Conservation (phyloP, 2,329 filamentous ascomycete genomes). For the Pseudogymnoascus sp. region DNA sequence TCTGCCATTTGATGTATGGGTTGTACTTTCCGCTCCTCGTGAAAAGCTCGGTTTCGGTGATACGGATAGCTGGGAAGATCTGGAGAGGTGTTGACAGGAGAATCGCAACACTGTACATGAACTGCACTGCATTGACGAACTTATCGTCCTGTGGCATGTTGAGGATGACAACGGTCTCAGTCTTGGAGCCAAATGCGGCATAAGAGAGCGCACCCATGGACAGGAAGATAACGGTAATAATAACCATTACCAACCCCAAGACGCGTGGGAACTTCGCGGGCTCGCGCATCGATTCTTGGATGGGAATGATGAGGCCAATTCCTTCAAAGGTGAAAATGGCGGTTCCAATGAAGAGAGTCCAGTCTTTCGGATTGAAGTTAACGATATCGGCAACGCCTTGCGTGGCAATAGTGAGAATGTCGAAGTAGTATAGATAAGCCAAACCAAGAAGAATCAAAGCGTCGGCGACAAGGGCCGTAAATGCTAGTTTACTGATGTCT, state of each 20-base stretch:
- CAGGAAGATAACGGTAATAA: constrained; percentile 86
- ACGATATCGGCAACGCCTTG: constrained; percentile 73
- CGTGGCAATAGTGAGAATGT: constrained; percentile 70
- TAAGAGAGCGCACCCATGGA: constrained; percentile 91
- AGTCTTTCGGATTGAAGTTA: constrained; percentile 82
- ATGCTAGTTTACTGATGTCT: constrained; percentile 95
- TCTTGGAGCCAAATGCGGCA: constrained; percentile 88
- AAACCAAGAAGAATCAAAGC: constrained; percentile 89
- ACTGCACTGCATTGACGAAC: constrained; percentile 90
- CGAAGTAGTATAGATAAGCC: constrained; percentile 92
- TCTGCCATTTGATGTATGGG: constrained; percentile 98
- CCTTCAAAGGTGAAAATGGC: constrained; percentile 97
- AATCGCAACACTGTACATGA: constrained; percentile 97
- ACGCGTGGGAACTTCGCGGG: constrained; percentile 87
- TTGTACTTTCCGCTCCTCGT: constrained; percentile 95
- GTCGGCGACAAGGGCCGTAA: constrained; percentile 88
- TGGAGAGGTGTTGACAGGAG: constrained; percentile 90
- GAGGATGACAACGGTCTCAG: constrained; percentile 91
- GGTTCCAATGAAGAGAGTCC: constrained; percentile 97
- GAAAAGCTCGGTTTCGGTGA: constrained; percentile 90
- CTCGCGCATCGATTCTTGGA: constrained; percentile 93
- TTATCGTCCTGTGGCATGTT: constrained; percentile 95
- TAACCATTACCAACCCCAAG: constrained; percentile 83
- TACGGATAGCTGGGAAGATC: constrained; percentile 95
- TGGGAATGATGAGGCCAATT: constrained; percentile 94